Evolutionary conservation across 192 early-diverging fungal species (phyloP), one percentile per base, ranked within the genome.

Genomic region (Borealophlyctis nickersoniae): DNA sequence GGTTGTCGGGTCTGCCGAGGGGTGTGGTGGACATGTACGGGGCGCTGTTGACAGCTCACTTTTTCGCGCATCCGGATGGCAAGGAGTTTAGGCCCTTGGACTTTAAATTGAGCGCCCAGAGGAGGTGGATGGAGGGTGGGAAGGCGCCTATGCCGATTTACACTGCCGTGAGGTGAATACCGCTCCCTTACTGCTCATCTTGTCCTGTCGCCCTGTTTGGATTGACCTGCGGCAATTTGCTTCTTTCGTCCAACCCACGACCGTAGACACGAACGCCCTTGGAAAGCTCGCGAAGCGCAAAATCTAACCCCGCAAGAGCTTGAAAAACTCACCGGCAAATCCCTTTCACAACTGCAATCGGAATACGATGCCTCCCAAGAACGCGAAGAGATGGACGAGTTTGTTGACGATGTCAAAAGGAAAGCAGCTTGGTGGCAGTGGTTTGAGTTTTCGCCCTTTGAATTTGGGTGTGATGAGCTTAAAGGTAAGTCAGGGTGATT

Each of bases 361-460:
- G 45, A 68, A 13, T 69, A 76, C 23, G 56, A 81, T 7, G 5
- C 9, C 26, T 3, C 14, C 19, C 14, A 58, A 13, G 63, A 62
- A 29, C 16, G 26, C 7, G 39, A 9, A 4, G 66, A 50, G 3
- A 28, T 51, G 60, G 59, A 7, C 16, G 60, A 4, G 13, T 32
- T 35, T 29, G 33, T 45, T 5, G 58, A 68, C 35, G 49, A 49
- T 22, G 71, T 66, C 9, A 59, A 65, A 36, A 49, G 81, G 50
- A 60, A 36, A 3, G 60, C 67, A 7, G 63, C 71, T 35, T 72
- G 72, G 65, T 87, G 79, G 61, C 88, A 89, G 52, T 93, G 91
- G 91, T 91, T 91, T 67, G 91, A 93, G 58, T 78, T 92, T 51
- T 88, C 80, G 3, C 90, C 91, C 0, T 91, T 82, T 59, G 88